Base-by-base conservation (phyloP, 2,329 filamentous ascomycete species). In the Aureobasidium sp. region DNA sequence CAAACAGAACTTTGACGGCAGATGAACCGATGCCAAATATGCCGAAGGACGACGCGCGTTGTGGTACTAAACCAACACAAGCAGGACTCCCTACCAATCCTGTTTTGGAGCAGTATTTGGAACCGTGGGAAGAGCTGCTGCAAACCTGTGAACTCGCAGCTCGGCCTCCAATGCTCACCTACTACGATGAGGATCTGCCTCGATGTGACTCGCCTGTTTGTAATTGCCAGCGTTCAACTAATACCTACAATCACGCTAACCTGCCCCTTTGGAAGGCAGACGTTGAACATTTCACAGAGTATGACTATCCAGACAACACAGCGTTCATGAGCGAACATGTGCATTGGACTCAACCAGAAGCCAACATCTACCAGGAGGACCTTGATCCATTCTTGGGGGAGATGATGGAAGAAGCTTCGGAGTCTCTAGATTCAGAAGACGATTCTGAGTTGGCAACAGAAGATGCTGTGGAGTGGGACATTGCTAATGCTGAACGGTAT, bases 381-480 rank as follows among this genome's bases (percentile, higher is more conserved):
- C 15, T 3, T 5, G 32, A 0, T 13, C 17, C 23, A 20, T 32
- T 20, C 15, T n/a, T 36, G 9, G 39, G 10, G 23, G 37, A 29
- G 20, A 32, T 9, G 15, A n/a, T 32, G 1, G 52, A 55, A 8
- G 41, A 46, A 1, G n/a, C 1, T 3, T 34, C n/a, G 7, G 41
- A 57, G 27, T 46, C 29, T 44, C 27, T 44, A 3, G 39, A 34
- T 17, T 44, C 53, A 13, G 9, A 57, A 7, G 5, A n/a, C 1
- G 39, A 23, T 20, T 26, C 26, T 23, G 53, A 57, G 23, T 1
- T 36, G 10, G 27, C 59, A 44, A 20, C 34, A 20, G 52, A 62
- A 44, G 41, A 57, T 34, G 57, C 41, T 29, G 37, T 51, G 50
- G 48, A 61, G 23, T 60, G 58, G 37, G 44, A 50, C 2, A 20